Percentiles rank a stretch among this genome's conserved stretches.
Evolutionary conservation across 768 basidiomycete species (phyloP).

Genomic region (Mycena capillaripes): DNA sequence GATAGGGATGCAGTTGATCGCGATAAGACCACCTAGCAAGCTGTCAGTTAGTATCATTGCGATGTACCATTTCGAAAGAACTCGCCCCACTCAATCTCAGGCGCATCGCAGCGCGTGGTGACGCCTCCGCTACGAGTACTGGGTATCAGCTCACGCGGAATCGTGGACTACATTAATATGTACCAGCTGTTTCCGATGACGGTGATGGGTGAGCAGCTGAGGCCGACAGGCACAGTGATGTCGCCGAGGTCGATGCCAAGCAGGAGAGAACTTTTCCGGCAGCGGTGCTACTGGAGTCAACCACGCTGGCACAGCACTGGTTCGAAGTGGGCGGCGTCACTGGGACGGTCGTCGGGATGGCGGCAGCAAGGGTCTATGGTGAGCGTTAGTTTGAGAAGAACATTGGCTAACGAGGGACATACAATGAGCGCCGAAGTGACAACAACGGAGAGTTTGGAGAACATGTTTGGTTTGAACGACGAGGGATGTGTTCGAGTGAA

Average conservation of each 20-base stretch:
- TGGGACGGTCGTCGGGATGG: conserved; percentile 21
- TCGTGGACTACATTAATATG: neutral
- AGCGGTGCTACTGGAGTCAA: conserved; percentile 24
- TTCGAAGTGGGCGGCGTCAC: conserved; percentile 24
- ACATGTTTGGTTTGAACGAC: conserved; percentile 30
- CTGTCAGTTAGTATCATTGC: too few species aligned
- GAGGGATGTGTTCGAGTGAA: conserved; percentile 27
- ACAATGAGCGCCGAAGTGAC: conserved; percentile 15
- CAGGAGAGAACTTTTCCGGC: conserved; percentile 10
- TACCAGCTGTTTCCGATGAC: conserved; percentile 30
- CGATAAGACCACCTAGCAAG: too few species aligned
- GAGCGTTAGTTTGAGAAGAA: neutral
- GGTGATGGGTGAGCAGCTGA: conserved; percentile 34
- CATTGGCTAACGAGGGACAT: neutral
- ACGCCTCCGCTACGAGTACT: neutral
- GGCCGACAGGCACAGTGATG: conserved; percentile 27
- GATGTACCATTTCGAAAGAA: neutral
- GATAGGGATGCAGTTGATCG: too few species aligned
- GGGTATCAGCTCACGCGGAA: neutral
- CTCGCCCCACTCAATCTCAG: conserved; percentile 23
- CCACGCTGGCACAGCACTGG: conserved; percentile 34
- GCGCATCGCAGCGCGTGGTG: conserved; percentile 8
- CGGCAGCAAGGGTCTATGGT: conserved; percentile 33
- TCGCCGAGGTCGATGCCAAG: conserved; percentile 25
- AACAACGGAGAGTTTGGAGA: conserved; percentile 25